phyloP scores from a whole-genome alignment of 106 monocot genomes.

The Dioscorea alata region DNA sequence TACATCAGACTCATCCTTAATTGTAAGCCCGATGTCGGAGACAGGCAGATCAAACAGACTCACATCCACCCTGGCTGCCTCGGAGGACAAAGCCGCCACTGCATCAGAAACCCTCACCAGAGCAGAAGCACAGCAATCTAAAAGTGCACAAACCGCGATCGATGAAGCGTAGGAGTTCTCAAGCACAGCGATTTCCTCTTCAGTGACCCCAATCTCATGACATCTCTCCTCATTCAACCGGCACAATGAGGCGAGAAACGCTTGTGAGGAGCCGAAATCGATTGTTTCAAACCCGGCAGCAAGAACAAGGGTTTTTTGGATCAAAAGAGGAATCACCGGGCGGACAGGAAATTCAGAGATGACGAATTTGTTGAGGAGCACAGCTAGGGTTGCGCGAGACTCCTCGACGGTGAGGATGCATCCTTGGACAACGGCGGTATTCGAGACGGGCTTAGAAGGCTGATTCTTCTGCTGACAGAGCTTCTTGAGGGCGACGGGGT shows the following conservation, averaged over 20 bases:
- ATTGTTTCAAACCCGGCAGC: conserved; percentile 18
- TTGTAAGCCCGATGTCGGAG: conserved; percentile 66
- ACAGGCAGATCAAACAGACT: conserved; percentile 46
- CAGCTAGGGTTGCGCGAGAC: conserved; percentile 62
- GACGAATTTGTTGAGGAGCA: conserved; percentile 77
- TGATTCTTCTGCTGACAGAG: conserved; percentile 28
- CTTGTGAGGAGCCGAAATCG: conserved; percentile 50
- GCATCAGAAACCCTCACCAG: conserved; percentile 53
- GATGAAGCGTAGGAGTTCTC: conserved; percentile 29
- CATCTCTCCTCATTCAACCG: conserved; percentile 20
- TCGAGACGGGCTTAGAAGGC: not conserved
- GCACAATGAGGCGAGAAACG: conserved; percentile 36
- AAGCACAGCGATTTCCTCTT: conserved; percentile 35
- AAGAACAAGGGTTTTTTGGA: conserved; percentile 32
- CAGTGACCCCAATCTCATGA: conserved; percentile 27
- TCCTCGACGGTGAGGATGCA: conserved; percentile 20
- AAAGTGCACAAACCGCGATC: conserved; percentile 40
- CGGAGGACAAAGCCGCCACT: conserved; percentile 79
- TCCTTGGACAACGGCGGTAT: not conserved
- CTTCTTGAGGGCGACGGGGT: conserved; percentile 68
- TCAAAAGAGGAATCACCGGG: conserved; percentile 26
- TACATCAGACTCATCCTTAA: conserved; percentile 72
- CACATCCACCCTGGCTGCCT: conserved; percentile 52
- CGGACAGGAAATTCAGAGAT: conserved; percentile 42
- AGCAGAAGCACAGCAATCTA: conserved; percentile 53